Base-by-base conservation (phyloP, 1,284 basidiomycete genomes). In the Psilocybe mexicana region DNA sequence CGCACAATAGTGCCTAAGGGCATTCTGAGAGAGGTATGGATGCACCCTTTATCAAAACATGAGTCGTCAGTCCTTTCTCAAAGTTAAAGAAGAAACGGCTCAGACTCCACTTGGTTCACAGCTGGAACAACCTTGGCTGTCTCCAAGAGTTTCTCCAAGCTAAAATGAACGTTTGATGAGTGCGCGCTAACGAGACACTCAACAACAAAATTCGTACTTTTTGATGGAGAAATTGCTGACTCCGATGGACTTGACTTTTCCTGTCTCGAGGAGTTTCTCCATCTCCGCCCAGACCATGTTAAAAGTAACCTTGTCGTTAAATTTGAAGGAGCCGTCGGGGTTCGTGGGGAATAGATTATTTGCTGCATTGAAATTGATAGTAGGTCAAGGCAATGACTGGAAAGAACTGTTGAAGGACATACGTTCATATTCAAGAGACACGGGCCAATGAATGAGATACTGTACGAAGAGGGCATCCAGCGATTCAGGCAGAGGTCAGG, bases 281-380 rank as follows among this genome's bases (percentile, higher is more conserved):
- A 93, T 90, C 60, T 80, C 74, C 61, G 82, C 84, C 93, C 93
- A 96, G 7, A 92, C 91, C 65, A 93, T 79, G 51, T 86, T 56
- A 61, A 65, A 63, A 33, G 60, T 63, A 28, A 64, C 28, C 61
- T 62, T 18, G 7, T 66, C 50, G 44, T 59, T 50, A 43, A 67
- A 55, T 77, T 79, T 59, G 67, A 63, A 26, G 73, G 54, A 61
- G 11, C 64, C 64, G 79, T 85, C 87, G 84, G 49, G 85, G 83
- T 36, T 84, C 25, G 52, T 50, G 10, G 63, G 59, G 7, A 30
- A 40, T 6, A 25, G 28, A 11, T 84, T 43, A 83, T 84, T 87
- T 86, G 93, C 77, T 93, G 18, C 18, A 18, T 18, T 18, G 18
- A 89, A 2, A n/a, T 12, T 84, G 92, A 26, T 18, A 40, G 3